Conservation (phyloP, 139 green algal species). For the Chlamydomonas sp. region DNA sequence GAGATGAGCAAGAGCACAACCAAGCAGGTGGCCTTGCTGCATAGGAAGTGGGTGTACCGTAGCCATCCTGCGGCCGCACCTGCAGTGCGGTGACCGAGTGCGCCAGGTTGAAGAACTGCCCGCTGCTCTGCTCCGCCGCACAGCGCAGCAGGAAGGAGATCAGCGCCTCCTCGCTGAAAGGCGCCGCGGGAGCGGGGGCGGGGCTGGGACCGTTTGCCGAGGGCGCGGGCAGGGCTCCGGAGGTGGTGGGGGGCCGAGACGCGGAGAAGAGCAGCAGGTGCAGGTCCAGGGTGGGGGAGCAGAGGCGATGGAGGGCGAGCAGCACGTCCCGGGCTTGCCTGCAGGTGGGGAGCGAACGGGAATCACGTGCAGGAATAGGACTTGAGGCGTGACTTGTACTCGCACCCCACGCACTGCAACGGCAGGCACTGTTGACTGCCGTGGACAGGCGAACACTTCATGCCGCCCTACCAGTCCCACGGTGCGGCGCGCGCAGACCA, state of each 20-base stretch:
- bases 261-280: background rate
- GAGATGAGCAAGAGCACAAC: too few species aligned
- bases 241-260: too few species aligned
- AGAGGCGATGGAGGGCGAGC: background rate
- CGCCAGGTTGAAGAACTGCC: slow-evolving; percentile 28
- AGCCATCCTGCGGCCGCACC: background rate
- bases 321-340: slow-evolving; percentile 37
- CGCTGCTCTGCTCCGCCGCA: slow-evolving; percentile 2
- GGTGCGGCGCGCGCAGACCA: too few species aligned
- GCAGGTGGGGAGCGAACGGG: background rate
- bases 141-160: slow-evolving; percentile 17
- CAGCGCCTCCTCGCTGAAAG: background rate
- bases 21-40: too few species aligned
- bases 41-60: too few species aligned
- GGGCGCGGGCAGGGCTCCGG: background rate
- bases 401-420: background rate
- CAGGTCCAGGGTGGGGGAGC: background rate
- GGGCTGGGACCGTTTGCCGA: too few species aligned
- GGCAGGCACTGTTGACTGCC: too few species aligned
- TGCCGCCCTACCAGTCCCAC: too few species aligned
- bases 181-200: too few species aligned
- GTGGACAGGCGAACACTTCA: too few species aligned
- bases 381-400: background rate
- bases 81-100: slow-evolving; percentile 7
- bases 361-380: background rate